These are phyloP conservation scores for Magnolia sinica DNA, from an alignment of 164 flowering plant species.

Conservation along the genomic window DNA sequence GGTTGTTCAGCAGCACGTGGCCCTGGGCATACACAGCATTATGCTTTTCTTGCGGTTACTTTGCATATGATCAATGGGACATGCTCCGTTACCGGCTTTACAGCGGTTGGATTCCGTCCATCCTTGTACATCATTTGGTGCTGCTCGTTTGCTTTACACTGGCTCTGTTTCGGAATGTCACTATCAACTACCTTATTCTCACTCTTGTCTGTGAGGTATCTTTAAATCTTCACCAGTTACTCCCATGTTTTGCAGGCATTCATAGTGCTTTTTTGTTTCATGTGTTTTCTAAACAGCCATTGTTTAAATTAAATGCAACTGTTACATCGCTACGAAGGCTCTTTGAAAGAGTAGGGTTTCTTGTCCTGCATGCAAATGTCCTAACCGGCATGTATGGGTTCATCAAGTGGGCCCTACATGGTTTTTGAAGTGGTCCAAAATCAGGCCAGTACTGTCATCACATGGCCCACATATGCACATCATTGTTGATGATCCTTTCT, in stretches of 20 bases:
- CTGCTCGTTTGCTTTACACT: slow-evolving; percentile 88
- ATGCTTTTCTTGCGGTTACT: slow-evolving; percentile 93
- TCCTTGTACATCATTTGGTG: slow-evolving; percentile 77
- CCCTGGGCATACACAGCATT: slow-evolving; percentile 70
- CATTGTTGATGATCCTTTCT: not conserved
- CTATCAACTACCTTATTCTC: slow-evolving; percentile 93
- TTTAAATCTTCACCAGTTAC: not conserved
- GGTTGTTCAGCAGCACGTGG: slow-evolving; percentile 69
- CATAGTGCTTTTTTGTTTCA: not conserved
- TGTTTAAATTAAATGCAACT: too few relatives aligned
- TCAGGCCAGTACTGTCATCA: not conserved
- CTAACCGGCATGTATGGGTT: not conserved
- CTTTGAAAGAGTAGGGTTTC: not conserved
- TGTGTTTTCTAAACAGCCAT: not conserved
- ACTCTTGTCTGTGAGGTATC: slow-evolving; percentile 96
- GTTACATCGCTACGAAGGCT: too few relatives aligned
- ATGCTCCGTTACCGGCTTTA: slow-evolving; percentile 76
- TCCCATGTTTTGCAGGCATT: not conserved
- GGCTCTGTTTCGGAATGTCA: slow-evolving; percentile 79
- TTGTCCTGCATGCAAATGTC: not conserved
- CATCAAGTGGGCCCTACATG: not conserved
- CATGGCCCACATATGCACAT: not conserved
- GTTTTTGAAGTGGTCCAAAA: too few relatives aligned
- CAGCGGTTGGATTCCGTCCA: slow-evolving; percentile 80
- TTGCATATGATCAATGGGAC: slow-evolving; percentile 96